phyloP scores from a whole-genome alignment of 116 monocot species.

The Phalaenopsis hybrid region DNA sequence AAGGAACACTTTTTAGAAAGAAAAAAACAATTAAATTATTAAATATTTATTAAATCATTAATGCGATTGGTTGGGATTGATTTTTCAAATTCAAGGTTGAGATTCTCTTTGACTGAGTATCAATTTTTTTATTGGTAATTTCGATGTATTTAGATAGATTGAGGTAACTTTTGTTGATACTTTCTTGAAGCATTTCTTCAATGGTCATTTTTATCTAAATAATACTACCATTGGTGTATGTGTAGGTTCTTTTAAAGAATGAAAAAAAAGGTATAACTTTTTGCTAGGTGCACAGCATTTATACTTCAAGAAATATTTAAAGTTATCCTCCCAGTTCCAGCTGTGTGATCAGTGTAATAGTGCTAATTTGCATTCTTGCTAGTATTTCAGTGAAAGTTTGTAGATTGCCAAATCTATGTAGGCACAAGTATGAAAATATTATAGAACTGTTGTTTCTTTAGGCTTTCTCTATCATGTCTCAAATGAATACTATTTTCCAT shows the following conservation, averaged over 20 bases:
- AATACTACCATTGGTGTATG: background rate
- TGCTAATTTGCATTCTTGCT: background rate
- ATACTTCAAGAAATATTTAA: background rate
- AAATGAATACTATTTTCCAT: constrained; percentile 2
- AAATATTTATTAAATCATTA: background rate
- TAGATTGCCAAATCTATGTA: background rate
- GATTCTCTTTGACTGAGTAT: background rate
- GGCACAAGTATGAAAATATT: background rate
- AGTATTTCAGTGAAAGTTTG: background rate
- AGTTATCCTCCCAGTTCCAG: background rate
- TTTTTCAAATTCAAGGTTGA: background rate
- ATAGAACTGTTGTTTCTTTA: background rate
- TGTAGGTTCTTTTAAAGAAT: background rate
- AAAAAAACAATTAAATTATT: background rate
- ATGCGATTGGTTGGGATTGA: background rate
- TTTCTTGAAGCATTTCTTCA: background rate
- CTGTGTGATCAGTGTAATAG: background rate
- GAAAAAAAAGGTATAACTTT: background rate
- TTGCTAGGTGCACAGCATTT: background rate
- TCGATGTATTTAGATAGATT: background rate
- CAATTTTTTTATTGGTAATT: background rate
- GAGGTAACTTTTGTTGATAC: background rate
- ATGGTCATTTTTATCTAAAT: background rate
- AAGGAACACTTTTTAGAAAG: background rate
- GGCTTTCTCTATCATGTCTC: background rate